Conservation (phyloP, 2,329 filamentous ascomycete genomes). For the Aureobasidium sp. region DNA sequence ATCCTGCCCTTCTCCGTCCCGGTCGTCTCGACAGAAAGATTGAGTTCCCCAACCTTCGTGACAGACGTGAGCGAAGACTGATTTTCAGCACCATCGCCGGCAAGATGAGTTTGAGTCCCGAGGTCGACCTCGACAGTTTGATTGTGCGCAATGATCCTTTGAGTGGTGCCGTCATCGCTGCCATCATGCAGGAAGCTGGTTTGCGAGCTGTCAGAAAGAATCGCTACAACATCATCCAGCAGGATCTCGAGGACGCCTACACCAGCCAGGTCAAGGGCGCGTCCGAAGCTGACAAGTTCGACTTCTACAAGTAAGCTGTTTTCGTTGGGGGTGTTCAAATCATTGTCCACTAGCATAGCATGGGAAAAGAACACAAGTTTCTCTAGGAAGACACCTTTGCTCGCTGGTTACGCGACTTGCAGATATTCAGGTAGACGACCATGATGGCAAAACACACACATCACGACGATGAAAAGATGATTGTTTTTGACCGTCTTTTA, state of each 20-base stretch:
- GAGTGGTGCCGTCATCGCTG: slow-evolving; percentile 90
- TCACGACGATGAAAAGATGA: not conserved
- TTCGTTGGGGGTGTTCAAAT: not conserved
- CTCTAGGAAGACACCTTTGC: not conserved
- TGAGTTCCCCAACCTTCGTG: slow-evolving; percentile 91
- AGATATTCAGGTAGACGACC: slow-evolving; percentile 10
- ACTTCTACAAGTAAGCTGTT: slow-evolving; percentile 71
- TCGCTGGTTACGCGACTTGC: slow-evolving; percentile 5
- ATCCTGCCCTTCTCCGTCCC: slow-evolving; percentile 87
- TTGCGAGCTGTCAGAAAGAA: slow-evolving; percentile 93
- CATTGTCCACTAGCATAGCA: slow-evolving; percentile 4
- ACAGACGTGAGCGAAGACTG: slow-evolving; percentile 86
- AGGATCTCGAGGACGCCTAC: slow-evolving; percentile 93
- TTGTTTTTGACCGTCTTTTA: slow-evolving; percentile 13
- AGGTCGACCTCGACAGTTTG: slow-evolving; percentile 91
- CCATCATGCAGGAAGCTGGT: slow-evolving; percentile 98
- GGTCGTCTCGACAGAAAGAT: slow-evolving; percentile 97
- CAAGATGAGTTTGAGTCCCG: slow-evolving; percentile 95
- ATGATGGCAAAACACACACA: slow-evolving; percentile 14
- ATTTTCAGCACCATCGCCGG: slow-evolving; percentile 96
- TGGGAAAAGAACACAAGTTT: not conserved
- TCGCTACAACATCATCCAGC: slow-evolving; percentile 97
- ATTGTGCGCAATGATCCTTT: slow-evolving; percentile 96
- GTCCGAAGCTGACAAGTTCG: slow-evolving; percentile 67
- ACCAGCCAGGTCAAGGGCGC: slow-evolving; percentile 89